A percentile compares a stretch with the other conserved stretches of the same genome.
phyloP scores from a whole-genome alignment of 768 basidiomycete genomes.

The Suillus cothurnatus region DNA sequence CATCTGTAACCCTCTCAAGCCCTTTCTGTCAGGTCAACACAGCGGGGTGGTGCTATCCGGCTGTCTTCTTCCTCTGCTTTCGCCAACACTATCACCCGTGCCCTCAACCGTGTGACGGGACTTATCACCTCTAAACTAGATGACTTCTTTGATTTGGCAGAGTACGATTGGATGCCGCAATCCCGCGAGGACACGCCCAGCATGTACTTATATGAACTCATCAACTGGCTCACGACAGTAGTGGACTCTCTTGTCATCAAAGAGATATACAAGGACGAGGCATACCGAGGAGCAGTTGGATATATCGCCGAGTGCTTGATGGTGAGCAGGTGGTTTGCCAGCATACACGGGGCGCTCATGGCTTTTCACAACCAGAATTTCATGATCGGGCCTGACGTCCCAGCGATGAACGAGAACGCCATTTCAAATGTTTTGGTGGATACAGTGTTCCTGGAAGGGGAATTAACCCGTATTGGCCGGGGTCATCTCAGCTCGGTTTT shows the following conservation, averaged over 20 bases:
- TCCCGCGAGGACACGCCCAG: conserved; percentile 76
- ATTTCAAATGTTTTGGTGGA: conserved; percentile 85
- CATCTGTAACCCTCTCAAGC: conserved; percentile 1
- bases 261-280: conserved; percentile 84
- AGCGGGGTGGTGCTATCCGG: conserved; percentile 79
- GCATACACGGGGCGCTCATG: not conserved
- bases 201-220: conserved; percentile 92
- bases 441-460: conserved; percentile 86
- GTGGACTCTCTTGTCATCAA: conserved; percentile 89
- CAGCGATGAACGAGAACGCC: conserved; percentile 86
- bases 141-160: conserved; percentile 92
- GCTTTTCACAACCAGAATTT: conserved; percentile 55
- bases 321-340: conserved; percentile 50
- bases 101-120: conserved; percentile 73
- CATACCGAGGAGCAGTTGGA: conserved; percentile 84
- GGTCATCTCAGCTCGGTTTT: conserved; percentile 73
- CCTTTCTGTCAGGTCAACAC: conserved; percentile 60
- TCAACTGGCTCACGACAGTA: conserved; percentile 95
- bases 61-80: conserved; percentile 69
- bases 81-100: conserved; percentile 63
- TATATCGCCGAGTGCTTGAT: conserved; percentile 88
- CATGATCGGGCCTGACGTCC: conserved; percentile 72
- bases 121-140: conserved; percentile 92
- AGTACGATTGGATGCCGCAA: conserved; percentile 91
- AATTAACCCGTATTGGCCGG: conserved; percentile 75